phyloP scores from a whole-genome alignment of 805 yeast genomes.

The Hanseniaspora lindneri region DNA sequence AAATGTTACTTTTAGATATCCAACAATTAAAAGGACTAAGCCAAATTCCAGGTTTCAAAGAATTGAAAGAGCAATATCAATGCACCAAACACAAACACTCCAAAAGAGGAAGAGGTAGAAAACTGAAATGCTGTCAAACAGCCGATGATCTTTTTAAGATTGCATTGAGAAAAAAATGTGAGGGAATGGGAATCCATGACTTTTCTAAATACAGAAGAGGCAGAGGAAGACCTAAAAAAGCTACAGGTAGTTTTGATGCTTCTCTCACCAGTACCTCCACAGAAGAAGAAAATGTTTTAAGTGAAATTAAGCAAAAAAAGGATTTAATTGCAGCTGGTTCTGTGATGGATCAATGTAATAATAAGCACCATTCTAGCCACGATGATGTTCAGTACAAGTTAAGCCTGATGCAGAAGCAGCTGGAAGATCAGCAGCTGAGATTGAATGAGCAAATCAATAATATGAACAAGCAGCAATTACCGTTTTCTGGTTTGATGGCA shows the following conservation, averaged over 20 bases:
- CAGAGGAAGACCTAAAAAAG: constrained; percentile 15
- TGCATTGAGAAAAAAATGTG: constrained; percentile 10
- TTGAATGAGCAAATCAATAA: constrained; percentile 9
- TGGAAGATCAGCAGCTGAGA: constrained; percentile 1
- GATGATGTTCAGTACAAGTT: constrained; percentile 7
- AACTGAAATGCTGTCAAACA: constrained; percentile 12
- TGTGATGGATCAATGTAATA: background rate
- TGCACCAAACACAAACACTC: constrained; percentile 4
- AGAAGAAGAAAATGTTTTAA: too few relatives aligned
- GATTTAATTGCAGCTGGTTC: constrained; percentile 6
- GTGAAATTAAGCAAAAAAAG: background rate
- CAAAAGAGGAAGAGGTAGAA: constrained; percentile 14
- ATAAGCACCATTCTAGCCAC: background rate
- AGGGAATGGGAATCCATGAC: constrained; percentile 10
- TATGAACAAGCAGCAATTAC: background rate
- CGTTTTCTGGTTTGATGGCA: background rate
- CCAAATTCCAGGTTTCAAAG: constrained; percentile 9
- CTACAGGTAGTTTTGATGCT: too few relatives aligned
- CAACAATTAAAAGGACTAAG: background rate
- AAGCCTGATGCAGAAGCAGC: constrained; percentile 7
- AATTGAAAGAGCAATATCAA: background rate
- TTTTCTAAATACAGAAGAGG: constrained; percentile 10
- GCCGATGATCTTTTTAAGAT: constrained; percentile 13
- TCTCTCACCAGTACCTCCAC: background rate
- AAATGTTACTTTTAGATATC: background rate